Base-by-base conservation (phyloP, 2,329 filamentous ascomycete genomes). In the Epichloe baconii region DNA sequence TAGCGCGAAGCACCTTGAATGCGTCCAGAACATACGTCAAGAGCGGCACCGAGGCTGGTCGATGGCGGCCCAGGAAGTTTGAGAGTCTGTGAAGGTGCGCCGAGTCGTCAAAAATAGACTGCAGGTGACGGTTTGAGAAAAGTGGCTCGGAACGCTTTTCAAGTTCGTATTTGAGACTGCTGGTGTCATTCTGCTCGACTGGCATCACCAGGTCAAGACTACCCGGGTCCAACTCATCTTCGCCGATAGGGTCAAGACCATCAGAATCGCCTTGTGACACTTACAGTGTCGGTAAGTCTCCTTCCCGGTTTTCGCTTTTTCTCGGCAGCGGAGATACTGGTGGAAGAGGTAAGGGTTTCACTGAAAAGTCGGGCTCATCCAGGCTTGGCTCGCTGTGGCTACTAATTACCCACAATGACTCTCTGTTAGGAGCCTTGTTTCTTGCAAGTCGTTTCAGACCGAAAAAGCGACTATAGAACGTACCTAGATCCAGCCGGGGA, bases 11-110 rank as follows among this genome's bases (percentile, higher is more conserved):
- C 0, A 85, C 84, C 62, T 89, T 89, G 50, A 81, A 64, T 0
- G 83, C 77, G 58, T 87, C 82, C 4, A 88, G 71, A 55, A 87
- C 88, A 68, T 88, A 86, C 21, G 81, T 77, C 12, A 89, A 68
- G 5, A 85, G 67, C 0, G 82, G 77, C 2, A 86, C 71, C 1
- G 84, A 87, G 12, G 76, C 68, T 10, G 82, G 78, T 40, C 82
- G 74, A 45, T 76, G 70, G 6, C 70, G 64, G 54, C 77, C 76
- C 2, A 89, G 69, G 58, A 86, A 89, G 3, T 77, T 73, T 4
- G 79, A 83, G 62, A 89, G 89, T 36, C 74, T 75, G 45, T 80
- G 71, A 3, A 88, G 70, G 35, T 83, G 74, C 11, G 76, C 69
- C 0, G 82, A 77, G 54, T 87, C 78, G 3, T 73, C 69, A 58